Evolutionary conservation across 2,329 filamentous ascomycete species (phyloP).

Genomic region (Xylaria sp.): DNA sequence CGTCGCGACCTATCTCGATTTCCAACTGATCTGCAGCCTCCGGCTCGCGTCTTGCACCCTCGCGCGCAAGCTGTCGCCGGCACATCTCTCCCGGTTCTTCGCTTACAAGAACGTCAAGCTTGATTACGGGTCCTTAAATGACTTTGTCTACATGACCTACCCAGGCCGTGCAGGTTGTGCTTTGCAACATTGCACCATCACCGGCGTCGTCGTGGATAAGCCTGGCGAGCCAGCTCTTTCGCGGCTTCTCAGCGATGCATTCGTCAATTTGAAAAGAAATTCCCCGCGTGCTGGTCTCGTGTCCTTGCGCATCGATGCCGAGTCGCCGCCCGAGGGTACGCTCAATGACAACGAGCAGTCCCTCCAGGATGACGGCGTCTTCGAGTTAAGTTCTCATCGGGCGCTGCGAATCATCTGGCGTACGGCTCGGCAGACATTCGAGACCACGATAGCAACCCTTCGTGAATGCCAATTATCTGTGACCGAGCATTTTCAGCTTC

Average conservation of each 20-base stretch:
- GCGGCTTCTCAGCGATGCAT: neutral
- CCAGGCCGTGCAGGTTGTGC: neutral
- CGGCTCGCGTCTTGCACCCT: conserved; percentile 16
- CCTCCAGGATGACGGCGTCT: neutral
- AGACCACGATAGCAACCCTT: conserved; percentile 4
- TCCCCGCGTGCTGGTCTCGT: neutral
- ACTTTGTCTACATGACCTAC: neutral
- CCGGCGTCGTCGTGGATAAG: neutral
- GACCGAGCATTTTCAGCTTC: neutral
- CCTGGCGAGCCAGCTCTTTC: neutral
- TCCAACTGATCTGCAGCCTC: neutral
- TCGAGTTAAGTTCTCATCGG: neutral
- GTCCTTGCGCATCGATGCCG: neutral
- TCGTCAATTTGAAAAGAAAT: conserved; percentile 9
- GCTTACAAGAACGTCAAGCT: conserved; percentile 19
- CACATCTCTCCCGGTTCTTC: neutral
- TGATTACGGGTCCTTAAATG: neutral
- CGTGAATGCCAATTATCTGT: neutral
- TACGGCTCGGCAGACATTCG: neutral
- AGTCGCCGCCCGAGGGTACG: neutral
- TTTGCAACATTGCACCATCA: conserved; percentile 20
- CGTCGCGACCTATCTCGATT: neutral
- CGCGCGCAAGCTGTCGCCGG: neutral
- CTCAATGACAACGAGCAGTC: neutral
- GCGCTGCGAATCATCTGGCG: neutral